Base-by-base conservation (phyloP, 495 filamentous ascomycete species). In the Haplographium delicatum region DNA sequence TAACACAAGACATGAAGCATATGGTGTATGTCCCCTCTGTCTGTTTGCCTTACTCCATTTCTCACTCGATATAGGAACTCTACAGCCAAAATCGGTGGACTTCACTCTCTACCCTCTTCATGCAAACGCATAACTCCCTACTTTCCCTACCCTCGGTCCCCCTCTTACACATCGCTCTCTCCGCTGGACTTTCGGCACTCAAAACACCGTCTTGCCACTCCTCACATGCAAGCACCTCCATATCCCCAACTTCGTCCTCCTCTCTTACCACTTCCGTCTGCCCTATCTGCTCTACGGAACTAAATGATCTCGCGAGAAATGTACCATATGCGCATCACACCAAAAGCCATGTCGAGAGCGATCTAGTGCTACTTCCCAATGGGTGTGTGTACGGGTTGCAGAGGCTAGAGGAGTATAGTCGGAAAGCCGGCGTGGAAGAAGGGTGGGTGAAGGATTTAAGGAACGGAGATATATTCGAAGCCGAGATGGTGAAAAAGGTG, bases 121-220 rank as follows among this genome's bases (percentile, higher is more conserved):
- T 88, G 53, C 71, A 80, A 48, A 95, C 90, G 8, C 87, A 96
- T 68, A 88, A 96, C 72, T 80, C 78, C 23, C 82, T 98, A 0
- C 81, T 94, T 49, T 83, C 83, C n/a, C 72, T 98, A 9, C 93
- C 93, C 0, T 70, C 81, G 5, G 76, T 81, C 10, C 94, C 94
- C 2, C 75, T 95, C n/a, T 76, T 98, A 16, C 88, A 96, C 65
- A 88, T 90, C 54, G 94, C 93, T 13, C 77, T 98, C 24, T 88
- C 84, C 0, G 89, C 93, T 1, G 93, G 93, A 18, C 76, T 98
- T 18, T 96, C 91, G 0, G 90, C 93, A 1, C 83, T 98, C 40
- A 98, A 98, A 62, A 96, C 94, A 2, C 94, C 93, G 1, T 80
- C 90, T 9, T 98, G 93, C 66, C 91, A 98, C 72, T 87, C 85